Evolutionary conservation across 2,329 filamentous ascomycete species (phyloP).

Genomic region (Chaetothyriales sp.): DNA sequence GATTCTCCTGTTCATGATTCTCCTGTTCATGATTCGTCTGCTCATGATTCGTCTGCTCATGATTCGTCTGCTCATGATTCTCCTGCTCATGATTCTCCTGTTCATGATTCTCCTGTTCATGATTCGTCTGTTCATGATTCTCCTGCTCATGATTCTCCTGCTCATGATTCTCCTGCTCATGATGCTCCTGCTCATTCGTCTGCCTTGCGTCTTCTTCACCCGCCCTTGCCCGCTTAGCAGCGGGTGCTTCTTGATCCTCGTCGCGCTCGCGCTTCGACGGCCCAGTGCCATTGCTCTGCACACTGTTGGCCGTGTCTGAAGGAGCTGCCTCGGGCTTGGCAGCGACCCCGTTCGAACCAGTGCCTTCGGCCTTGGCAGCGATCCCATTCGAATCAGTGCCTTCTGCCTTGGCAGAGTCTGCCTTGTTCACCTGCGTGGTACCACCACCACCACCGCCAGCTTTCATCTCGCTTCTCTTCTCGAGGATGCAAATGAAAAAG

Average conservation of each 20-base stretch:
- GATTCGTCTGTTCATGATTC: background rate
- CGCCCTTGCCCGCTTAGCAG: slow-evolving; percentile 12
- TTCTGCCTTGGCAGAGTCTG: slow-evolving; percentile 23
- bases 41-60: background rate
- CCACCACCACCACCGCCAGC: slow-evolving; percentile 25
- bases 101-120: too few species aligned
- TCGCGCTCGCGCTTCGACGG: slow-evolving; percentile 13
- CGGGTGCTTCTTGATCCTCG: slow-evolving; percentile 5
- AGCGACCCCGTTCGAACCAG: slow-evolving; percentile 26
- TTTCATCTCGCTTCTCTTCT: slow-evolving; percentile 79
- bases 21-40: too few species aligned
- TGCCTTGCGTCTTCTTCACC: background rate
- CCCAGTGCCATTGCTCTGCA: slow-evolving; percentile 6
- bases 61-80: too few species aligned
- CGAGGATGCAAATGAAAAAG: slow-evolving; percentile 91
- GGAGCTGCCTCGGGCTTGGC: slow-evolving; percentile 9
- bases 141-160: background rate
- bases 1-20: background rate
- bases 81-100: background rate
- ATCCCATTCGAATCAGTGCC: slow-evolving; percentile 28
- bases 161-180: background rate
- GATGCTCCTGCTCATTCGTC: background rate
- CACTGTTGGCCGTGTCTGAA: slow-evolving; percentile 22
- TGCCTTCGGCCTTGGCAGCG: slow-evolving; percentile 24
- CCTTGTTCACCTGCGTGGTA: slow-evolving; percentile 46